These are phyloP conservation scores for Arabis hirsuta DNA, from an alignment of 345 rosid genomes.

Conservation along the genomic window DNA sequence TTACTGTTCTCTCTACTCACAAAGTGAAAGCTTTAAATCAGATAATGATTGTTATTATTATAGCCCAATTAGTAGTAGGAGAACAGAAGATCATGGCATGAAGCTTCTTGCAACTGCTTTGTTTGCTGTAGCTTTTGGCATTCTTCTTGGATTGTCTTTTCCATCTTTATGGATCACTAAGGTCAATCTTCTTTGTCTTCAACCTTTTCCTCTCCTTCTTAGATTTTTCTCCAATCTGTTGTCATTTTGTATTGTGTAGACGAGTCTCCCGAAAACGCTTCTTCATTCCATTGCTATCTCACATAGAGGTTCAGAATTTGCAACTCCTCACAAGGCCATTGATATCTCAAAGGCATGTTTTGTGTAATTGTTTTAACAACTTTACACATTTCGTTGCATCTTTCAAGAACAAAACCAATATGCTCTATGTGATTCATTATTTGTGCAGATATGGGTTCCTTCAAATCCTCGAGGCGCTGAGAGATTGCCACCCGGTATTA, in stretches of 20 bases:
- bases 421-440: constrained; percentile 10
- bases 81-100: constrained; percentile 63
- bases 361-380: not conserved
- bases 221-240: not conserved
- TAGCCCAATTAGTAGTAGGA: constrained; percentile 46
- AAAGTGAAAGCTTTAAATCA: not conserved
- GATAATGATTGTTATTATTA: constrained; percentile 48
- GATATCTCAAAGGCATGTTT: constrained; percentile 55
- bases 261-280: constrained; percentile 55
- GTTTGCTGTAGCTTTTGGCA: constrained; percentile 72
- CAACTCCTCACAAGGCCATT: constrained; percentile 35
- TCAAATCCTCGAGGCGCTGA: constrained; percentile 94
- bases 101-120: constrained; percentile 65
- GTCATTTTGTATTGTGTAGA: constrained; percentile 48
- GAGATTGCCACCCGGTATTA: constrained; percentile 80
- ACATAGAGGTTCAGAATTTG: constrained; percentile 43
- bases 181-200: constrained; percentile 49
- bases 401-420: constrained; percentile 14
- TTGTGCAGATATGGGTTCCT: constrained; percentile 69
- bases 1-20: not conserved
- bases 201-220: constrained; percentile 9
- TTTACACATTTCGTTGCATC: constrained; percentile 8
- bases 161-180: constrained; percentile 64
- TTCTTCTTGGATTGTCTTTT: constrained; percentile 74
- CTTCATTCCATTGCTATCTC: constrained; percentile 53